Evolutionary conservation across 1,284 basidiomycete species (phyloP).

Genomic region (Marasmius oreades): DNA sequence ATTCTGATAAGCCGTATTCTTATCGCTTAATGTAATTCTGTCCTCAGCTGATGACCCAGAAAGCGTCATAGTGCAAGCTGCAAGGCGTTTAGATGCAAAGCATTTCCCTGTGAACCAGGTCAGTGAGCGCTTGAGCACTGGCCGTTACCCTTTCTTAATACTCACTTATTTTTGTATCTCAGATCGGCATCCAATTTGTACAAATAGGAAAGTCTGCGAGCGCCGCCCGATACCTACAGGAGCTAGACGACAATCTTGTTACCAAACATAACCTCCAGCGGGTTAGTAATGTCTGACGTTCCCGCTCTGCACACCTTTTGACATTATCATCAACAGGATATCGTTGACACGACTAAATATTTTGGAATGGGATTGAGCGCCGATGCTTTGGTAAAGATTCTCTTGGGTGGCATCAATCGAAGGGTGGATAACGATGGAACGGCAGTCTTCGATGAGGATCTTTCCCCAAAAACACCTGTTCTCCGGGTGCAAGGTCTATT

Average conservation of each 20-base stretch:
- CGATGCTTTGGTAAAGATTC: slow-evolving; percentile 12
- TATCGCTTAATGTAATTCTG: neutral
- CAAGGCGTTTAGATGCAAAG: slow-evolving; percentile 43
- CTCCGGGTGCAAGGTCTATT: neutral
- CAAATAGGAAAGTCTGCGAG: slow-evolving; percentile 9
- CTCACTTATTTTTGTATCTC: neutral
- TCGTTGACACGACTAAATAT: slow-evolving; percentile 14
- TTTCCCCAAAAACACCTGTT: neutral
- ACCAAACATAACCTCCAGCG: slow-evolving; percentile 4
- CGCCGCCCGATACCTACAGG: slow-evolving; percentile 4
- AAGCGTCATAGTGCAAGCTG: slow-evolving; percentile 44
- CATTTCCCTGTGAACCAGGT: slow-evolving; percentile 55
- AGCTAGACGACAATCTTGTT: slow-evolving; percentile 9
- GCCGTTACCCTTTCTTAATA: neutral
- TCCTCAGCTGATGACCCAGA: slow-evolving; percentile 46
- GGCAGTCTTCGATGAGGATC: slow-evolving; percentile 4
- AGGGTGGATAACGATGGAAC: slow-evolving; percentile 9
- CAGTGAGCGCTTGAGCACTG: neutral
- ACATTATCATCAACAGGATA: slow-evolving; percentile 6
- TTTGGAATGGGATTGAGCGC: slow-evolving; percentile 6
- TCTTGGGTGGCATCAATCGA: slow-evolving; percentile 15
- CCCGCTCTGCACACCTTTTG: neutral
- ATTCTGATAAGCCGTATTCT: neutral
- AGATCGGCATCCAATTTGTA: slow-evolving; percentile 14
- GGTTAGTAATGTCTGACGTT: neutral